Percentiles rank a stretch among this genome's conserved stretches.
phyloP scores from a whole-genome alignment of 2,329 filamentous ascomycete species.

The Zasmidium cellare region DNA sequence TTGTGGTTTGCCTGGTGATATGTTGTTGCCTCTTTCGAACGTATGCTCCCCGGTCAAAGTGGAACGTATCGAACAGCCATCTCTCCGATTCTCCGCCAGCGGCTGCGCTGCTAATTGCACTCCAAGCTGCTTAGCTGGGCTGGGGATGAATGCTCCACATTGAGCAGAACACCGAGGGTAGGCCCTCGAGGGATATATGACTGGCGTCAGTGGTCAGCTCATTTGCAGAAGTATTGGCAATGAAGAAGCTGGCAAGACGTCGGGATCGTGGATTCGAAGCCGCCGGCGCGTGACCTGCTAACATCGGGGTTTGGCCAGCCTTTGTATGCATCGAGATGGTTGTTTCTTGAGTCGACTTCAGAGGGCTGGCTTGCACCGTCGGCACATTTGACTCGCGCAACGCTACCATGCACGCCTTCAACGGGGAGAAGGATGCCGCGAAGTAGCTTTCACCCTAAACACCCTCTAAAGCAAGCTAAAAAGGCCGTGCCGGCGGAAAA shows the following conservation, averaged over 20 bases:
- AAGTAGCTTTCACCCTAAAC: background rate
- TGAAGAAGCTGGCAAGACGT: background rate
- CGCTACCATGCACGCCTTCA: background rate
- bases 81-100: no score
- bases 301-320: no score
- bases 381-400: constrained; percentile 4
- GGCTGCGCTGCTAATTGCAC: no score
- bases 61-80: no score
- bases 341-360: background rate
- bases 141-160: no score
- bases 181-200: background rate
- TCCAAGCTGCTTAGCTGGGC: no score
- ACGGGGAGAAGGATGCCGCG: background rate
- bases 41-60: no score
- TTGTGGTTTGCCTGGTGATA: no score
- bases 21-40: no score
- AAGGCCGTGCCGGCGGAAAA: background rate
- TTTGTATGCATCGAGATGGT: background rate
- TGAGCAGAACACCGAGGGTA: no score
- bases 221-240: background rate
- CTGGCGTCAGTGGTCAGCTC: background rate
- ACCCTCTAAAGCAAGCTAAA: background rate
- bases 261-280: background rate
- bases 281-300: no score
- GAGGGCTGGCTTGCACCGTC: background rate